Evolutionary conservation across 1,284 basidiomycete species (phyloP), one percentile per base, ranked within the genome.

Genomic region (Fomitiporia mediterranea): DNA sequence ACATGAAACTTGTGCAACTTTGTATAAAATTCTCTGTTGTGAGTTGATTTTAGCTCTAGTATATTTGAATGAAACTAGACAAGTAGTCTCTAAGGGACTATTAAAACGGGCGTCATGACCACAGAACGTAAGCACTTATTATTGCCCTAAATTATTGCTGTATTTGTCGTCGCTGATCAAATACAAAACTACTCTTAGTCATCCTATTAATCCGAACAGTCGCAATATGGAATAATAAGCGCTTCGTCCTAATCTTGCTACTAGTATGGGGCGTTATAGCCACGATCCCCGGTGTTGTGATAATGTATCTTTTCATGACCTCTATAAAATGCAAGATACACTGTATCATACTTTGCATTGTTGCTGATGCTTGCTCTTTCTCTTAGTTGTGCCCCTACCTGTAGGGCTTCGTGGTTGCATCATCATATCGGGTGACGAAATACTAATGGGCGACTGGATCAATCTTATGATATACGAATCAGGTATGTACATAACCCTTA

Each of bases 401-500:
- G 19, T 9, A 19, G 47, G 47, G 7, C 23, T 53, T 4, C n/a
- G 23, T n/a, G 51, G 51, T 27, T 53, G 51, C 23, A 38, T 53
- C 11, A 32, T 53, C 2, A 42, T 39, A 9, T 40, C 25, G 27
- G 51, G 51, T 6, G 44, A 43, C 17, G n/a, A 38, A n/a, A 38
- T 53, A 15, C 15, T 53, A n/a, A 44, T 40, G 28, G 39, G 30
- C 11, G 42, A 30, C 21, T 53, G 51, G 51, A 53, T 53, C 9
- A 28, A 43, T n/a, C 28, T 53, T 21, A 53, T 53, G 51, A 30
- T 53, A 13, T 53, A 53, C 21, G 51, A 53, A 42, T 17, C 51
- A 7, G 51, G 51, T 53, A 5, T 23, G 19, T 43, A n/a, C n/a
- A n/a, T n/a, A n/a, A 23, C n/a, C 2, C 21, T 13, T 23, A 11